phyloP scores from a whole-genome alignment of 768 basidiomycete genomes.

The Xanthoconium purpureum region DNA sequence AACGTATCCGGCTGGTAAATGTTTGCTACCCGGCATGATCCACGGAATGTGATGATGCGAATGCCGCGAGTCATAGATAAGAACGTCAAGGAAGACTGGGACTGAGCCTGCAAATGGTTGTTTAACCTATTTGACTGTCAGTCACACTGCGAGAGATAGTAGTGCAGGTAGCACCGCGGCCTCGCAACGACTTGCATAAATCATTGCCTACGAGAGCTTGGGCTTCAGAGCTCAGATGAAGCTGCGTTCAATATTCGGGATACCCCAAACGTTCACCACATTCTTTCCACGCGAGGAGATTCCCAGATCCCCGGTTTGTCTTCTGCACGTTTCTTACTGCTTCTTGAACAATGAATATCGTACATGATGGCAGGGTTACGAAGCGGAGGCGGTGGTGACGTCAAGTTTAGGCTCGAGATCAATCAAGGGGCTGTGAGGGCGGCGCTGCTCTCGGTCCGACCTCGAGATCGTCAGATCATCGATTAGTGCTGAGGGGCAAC shows the following conservation, averaged over 20 bases:
- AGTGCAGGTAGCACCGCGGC: neutral
- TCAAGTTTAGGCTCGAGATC: neutral
- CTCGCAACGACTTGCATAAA: neutral
- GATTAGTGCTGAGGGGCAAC: too few species aligned
- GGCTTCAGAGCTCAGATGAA: neutral
- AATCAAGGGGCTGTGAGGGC: neutral
- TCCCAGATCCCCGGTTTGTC: neutral
- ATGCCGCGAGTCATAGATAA: neutral
- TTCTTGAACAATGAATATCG: neutral
- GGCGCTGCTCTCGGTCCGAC: too few species aligned
- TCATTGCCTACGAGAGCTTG: neutral
- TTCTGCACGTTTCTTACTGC: neutral
- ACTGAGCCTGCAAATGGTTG: neutral
- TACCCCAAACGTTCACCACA: neutral
- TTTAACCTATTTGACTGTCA: neutral
- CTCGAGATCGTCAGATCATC: neutral
- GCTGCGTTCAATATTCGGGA: neutral
- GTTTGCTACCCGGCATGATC: neutral
- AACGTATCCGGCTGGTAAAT: neutral
- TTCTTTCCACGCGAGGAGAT: too few species aligned
- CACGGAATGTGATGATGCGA: neutral
- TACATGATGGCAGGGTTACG: neutral
- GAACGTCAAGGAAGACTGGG: neutral
- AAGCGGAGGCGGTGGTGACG: neutral
- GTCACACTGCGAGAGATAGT: neutral